Conservation (phyloP, 306 rosid genomes). For the Rubus parviflorus region DNA sequence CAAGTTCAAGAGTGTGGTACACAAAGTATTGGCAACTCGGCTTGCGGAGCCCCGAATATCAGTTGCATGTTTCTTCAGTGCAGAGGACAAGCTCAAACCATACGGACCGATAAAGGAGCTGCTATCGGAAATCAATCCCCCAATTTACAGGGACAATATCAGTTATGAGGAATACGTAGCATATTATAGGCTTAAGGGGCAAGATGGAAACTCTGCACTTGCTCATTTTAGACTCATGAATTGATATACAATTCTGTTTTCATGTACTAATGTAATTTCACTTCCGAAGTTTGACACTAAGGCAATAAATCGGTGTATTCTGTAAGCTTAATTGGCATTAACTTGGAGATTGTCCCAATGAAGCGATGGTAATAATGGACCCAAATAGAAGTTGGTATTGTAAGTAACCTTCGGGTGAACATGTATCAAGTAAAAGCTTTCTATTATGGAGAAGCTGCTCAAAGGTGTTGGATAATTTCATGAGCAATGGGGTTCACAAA, state of each 20-base stretch:
- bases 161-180: not conserved
- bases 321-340: too few species aligned
- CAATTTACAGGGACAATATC: slow-evolving; percentile 14
- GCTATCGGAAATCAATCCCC: slow-evolving; percentile 2
- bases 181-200: not conserved
- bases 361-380: too few species aligned
- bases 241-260: not conserved
- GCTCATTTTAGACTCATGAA: not conserved
- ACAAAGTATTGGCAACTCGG: slow-evolving; percentile 5
- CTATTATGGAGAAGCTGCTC: too few species aligned
- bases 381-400: too few species aligned
- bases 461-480: too few species aligned
- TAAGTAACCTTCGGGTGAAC: too few species aligned
- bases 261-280: too few species aligned
- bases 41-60: slow-evolving; percentile 1
- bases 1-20: slow-evolving; percentile 15
- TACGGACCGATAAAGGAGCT: slow-evolving; percentile 24
- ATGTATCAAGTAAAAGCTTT: too few species aligned
- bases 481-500: too few species aligned
- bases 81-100: not conserved
- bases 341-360: too few species aligned
- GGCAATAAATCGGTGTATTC: too few species aligned
- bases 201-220: not conserved
- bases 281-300: too few species aligned
- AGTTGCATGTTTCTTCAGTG: slow-evolving; percentile 19